Evolutionary conservation across 495 filamentous ascomycete species (phyloP), one percentile per base, ranked within the genome.

Genomic region (Geopyxis carbonaria): DNA sequence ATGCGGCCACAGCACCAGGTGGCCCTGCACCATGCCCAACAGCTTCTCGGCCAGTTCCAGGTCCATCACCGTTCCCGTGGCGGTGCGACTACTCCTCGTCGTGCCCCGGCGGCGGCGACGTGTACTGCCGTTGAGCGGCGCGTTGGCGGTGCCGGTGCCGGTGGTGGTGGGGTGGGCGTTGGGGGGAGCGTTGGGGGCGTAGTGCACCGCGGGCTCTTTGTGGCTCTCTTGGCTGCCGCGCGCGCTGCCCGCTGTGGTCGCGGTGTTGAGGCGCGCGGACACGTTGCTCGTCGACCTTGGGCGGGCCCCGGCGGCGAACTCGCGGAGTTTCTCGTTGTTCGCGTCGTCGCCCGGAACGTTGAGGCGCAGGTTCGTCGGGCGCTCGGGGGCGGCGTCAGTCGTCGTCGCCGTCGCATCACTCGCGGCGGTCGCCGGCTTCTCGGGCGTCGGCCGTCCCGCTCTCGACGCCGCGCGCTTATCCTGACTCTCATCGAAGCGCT

Each of bases 1-100:
- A 56, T 93, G 89, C 11, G 89, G 89, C 66, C 86, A 97, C 38
- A 81, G 59, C 20, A 97, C 86, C 27, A 97, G 62, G 57, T 83
- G 70, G 6, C 89, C 89, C 58, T 94, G 91, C 24, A 81, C 73
- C 65, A 86, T 63, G 40, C 74, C 68, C 51, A 94, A 62, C 48
- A 93, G 61, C 45, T 80, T 76, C 51, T 92, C 85, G 5, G 82
- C 80, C 40, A 82, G 79, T 11, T 65, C 67, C 32, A 66, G 69
- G 34, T 69, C 68, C 46, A 93, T 62, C 28, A 92, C 51, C 33
- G 87, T 80, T 47, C 87, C 84, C 9, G 64, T 64, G 1, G 67
- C 66, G 11, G 75, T 69, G 43, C 71, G 77, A 24, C 72, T 80
- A 39, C 73, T 70, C 55, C 76, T 76, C 1, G 84, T 93, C 32